These are phyloP conservation scores for Hypomontagnella monticulosa DNA, from an alignment of 495 filamentous ascomycete genomes.

Conservation along the genomic window DNA sequence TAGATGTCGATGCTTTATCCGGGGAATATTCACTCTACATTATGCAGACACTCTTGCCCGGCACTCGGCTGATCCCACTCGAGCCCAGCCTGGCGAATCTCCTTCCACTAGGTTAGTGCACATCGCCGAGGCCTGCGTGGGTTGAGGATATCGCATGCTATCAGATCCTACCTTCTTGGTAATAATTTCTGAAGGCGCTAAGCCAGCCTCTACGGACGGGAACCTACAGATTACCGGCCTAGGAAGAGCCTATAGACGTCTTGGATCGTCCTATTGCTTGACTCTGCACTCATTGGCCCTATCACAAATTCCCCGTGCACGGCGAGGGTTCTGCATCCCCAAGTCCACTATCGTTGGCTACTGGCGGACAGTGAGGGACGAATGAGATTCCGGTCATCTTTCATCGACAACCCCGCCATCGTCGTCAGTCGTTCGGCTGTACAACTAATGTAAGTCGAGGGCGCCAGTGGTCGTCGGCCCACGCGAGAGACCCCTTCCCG, in stretches of 20 bases:
- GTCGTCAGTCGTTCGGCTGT: slow-evolving; percentile 33
- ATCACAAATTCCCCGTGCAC: slow-evolving; percentile 37
- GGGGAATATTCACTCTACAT: slow-evolving; percentile 24
- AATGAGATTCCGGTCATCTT: slow-evolving; percentile 21
- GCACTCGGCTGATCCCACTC: slow-evolving; percentile 14
- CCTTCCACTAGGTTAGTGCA: slow-evolving; percentile 10
- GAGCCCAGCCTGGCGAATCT: slow-evolving; percentile 8
- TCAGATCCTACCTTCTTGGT: slow-evolving; percentile 29
- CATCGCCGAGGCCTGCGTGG: slow-evolving; percentile 11
- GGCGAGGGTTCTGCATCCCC: slow-evolving; percentile 33
- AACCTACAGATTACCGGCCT: slow-evolving; percentile 29
- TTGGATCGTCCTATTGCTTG: slow-evolving; percentile 16
- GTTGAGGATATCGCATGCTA: slow-evolving; percentile 20
- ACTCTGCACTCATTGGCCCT: slow-evolving; percentile 26
- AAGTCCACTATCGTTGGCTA: slow-evolving; percentile 35
- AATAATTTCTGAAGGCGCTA: slow-evolving; percentile 20
- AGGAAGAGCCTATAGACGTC: slow-evolving; percentile 19
- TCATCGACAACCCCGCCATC: slow-evolving; percentile 37
- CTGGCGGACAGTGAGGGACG: slow-evolving; percentile 26
- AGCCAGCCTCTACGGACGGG: slow-evolving; percentile 27
- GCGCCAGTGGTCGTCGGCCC: slow-evolving; percentile 32
- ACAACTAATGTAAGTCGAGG: slow-evolving; percentile 18
- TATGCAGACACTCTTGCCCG: slow-evolving; percentile 14
- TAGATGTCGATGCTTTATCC: slow-evolving; percentile 29
- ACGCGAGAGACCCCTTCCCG: slow-evolving; percentile 32